Evolutionary conservation across 148 eudicot species (phyloP), one percentile per base, ranked within the genome.

Genomic region (Agrostemma githago): DNA sequence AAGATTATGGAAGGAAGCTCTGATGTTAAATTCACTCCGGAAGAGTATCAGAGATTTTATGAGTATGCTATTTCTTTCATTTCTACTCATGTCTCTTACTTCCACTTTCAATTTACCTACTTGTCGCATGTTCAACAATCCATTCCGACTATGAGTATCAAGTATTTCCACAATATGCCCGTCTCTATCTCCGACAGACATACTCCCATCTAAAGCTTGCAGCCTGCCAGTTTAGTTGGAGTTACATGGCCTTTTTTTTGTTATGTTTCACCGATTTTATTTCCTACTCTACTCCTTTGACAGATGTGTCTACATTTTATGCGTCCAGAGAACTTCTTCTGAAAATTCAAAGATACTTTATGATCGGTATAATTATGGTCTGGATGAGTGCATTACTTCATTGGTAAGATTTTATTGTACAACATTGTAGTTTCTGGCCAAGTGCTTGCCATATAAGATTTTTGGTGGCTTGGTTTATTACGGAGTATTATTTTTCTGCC

Each of bases 301-400:
- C 63, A 80, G 83, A 72, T 80, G 83, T 68, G 83, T 80, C n/a
- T 80, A 80, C 72, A 54, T 72, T 76, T 72, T 76, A 73, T 80
- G 83, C 15, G 77, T 80, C 63, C 83, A 80, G 83, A 80, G 59
- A 72, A 61, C 77, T n/a, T 66, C 74, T 61, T 61, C 63, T 5
- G 77, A 72, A 15, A 76, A 80, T 72, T 70, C 83, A 44, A 66
- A 62, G 76, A n/a, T 72, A 41, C 83, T 80, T 39, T 72, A 76
- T 10, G 79, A 72, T 39, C 76, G 79, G 11, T 76, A 76, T 51
- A 61, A 51, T 62, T 66, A 48, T 68, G 83, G 79, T 72, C 64
- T 80, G 46, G 69, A 80, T 67, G 83, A 80, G 73, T 58, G 79
- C 77, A 68, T 80, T 58, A 20, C 16, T 72, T 76, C 79, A 80